phyloP scores from a whole-genome alignment of 192 early-diverging fungal species.

The Coemansia sp. region DNA sequence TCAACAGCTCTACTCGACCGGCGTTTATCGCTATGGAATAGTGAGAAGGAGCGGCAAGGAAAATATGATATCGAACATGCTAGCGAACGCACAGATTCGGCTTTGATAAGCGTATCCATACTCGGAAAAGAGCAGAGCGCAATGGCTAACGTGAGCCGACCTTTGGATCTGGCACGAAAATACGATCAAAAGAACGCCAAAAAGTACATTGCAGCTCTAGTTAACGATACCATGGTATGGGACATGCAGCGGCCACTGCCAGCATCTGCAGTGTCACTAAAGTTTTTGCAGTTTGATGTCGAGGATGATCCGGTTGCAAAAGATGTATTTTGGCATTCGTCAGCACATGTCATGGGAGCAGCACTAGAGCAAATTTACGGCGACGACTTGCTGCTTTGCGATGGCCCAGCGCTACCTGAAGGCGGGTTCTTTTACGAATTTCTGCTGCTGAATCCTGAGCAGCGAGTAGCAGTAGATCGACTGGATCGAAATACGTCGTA shows the following conservation, averaged over 20 bases:
- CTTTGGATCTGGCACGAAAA: conserved; percentile 57
- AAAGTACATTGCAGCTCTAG: conserved; percentile 47
- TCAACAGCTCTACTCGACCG: conserved; percentile 11
- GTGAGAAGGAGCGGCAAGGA: conserved; percentile 28
- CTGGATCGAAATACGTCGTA: conserved; percentile 12
- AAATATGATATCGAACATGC: not conserved
- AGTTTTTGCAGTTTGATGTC: conserved; percentile 49
- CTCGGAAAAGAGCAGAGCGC: conserved; percentile 10
- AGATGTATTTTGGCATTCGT: conserved; percentile 66
- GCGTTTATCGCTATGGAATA: conserved; percentile 25
- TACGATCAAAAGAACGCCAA: conserved; percentile 51
- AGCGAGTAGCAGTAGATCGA: conserved; percentile 13
- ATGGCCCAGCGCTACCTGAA: conserved; percentile 66
- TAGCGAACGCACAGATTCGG: not conserved
- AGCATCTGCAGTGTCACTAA: conserved; percentile 20
- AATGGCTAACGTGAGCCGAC: conserved; percentile 27
- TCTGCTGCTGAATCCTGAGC: conserved; percentile 52
- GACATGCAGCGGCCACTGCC: conserved; percentile 59
- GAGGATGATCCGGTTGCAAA: conserved; percentile 38
- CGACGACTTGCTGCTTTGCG: conserved; percentile 64
- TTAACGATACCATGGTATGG: conserved; percentile 54
- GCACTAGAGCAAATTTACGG: conserved; percentile 72
- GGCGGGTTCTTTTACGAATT: conserved; percentile 83
- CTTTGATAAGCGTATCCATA: not conserved
- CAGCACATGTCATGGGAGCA: conserved; percentile 71